phyloP scores from a whole-genome alignment of 1,284 basidiomycete genomes.

The Ceratobasidium sp. region DNA sequence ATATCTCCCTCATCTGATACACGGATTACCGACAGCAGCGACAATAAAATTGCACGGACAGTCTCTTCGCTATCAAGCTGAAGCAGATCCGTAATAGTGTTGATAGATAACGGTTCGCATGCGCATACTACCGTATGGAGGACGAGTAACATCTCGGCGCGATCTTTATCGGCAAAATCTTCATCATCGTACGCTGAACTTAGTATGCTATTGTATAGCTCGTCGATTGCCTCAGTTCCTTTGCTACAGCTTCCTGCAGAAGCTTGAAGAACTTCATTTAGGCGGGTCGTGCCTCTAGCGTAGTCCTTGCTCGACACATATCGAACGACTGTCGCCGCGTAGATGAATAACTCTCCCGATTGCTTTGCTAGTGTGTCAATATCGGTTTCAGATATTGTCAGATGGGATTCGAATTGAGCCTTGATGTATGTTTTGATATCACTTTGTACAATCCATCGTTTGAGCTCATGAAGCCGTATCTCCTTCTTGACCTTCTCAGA shows the following conservation, averaged over 20 bases:
- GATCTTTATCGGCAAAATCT: not conserved
- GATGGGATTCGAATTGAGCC: not conserved
- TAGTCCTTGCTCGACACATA: not conserved
- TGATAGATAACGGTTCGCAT: not conserved
- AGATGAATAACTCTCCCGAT: slow-evolving; percentile 16
- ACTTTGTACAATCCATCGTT: not conserved
- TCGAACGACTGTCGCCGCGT: slow-evolving; percentile 5
- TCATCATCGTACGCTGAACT: not conserved
- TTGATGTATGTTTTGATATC: not conserved
- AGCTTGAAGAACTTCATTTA: not conserved
- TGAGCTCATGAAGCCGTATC: not conserved
- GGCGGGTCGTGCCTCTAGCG: not conserved
- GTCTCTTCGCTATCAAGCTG: not conserved
- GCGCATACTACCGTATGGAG: no score
- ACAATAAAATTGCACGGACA: not conserved
- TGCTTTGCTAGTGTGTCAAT: not conserved
- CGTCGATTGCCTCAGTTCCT: not conserved
- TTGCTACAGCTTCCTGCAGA: not conserved
- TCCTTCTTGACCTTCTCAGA: not conserved
- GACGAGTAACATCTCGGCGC: not conserved
- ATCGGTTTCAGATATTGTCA: not conserved
- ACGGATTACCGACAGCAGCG: not conserved
- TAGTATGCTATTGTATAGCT: not conserved
- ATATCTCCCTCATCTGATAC: not conserved
- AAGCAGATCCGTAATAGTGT: not conserved